Evolutionary conservation across 2,329 filamentous ascomycete species (phyloP), one percentile per base, ranked within the genome.

Genomic region (Hypoxylon sp.): DNA sequence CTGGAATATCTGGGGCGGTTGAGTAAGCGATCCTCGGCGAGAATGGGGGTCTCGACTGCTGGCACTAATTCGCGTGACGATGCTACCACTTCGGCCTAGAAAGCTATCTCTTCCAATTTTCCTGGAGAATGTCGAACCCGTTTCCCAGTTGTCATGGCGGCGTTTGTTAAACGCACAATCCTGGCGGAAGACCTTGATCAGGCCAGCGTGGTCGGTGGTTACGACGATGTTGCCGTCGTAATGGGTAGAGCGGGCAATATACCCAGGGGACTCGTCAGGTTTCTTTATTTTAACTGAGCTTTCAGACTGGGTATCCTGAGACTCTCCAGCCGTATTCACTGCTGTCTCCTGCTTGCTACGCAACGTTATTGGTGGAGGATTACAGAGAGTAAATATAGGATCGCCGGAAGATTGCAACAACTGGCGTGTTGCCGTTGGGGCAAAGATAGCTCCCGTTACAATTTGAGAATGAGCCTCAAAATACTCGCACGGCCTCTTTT

Each of bases 381-480:
- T 98, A 83, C 96, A 98, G 0, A 98, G 84, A 73, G 97, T 94
- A 77, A 94, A 99, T n/a, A 99, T 87, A 1, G 96, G 94, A 76
- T 99, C 94, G 59, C 93, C 92, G 0, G 94, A 96, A 12, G 87
- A 86, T 53, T 91, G 90, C 0, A 99, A 85, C 1, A 96, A 83
- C 74, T 92, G 90, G 61, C 92, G 88, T 9, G 93, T 94, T 73
- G 88, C 88, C 0, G 87, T 87, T 0, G 96, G 95, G 0, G 95
- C 95, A 74, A 97, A 90, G 3, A 96, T 81, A 1, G 95, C 93
- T n/a, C 90, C 91, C 0, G 95, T 98, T 2, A 97, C 94, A 63
- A 96, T 92, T 21, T 92, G 90, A 0, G 91, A 88, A 76, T 97
- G 94, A 0, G 95, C 94, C 74, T 97, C 94, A 70, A 99, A 97